A percentile compares a stretch with the other conserved stretches of the same genome.
phyloP scores from a whole-genome alignment of 192 early-diverging fungal species.

The Dissophora ornata region DNA sequence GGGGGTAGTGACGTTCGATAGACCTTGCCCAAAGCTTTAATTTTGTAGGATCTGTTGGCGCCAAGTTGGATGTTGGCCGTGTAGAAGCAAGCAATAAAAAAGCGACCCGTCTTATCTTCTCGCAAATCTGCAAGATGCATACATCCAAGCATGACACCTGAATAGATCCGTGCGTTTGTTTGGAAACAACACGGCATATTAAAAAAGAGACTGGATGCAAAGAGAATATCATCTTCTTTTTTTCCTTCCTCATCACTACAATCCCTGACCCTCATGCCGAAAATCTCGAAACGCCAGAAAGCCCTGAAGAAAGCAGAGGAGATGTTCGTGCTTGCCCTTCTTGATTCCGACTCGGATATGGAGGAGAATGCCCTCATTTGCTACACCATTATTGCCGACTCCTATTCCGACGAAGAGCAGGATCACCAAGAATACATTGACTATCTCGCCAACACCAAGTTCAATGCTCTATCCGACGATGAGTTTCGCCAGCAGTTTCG shows the following conservation, averaged over 20 bases:
- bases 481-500: slow-evolving; percentile 23
- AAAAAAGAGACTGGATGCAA: no score
- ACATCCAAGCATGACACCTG: no score
- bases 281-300: not conserved
- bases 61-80: not conserved
- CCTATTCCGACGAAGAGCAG: not conserved
- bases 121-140: no score
- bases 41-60: not conserved
- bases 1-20: not conserved
- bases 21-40: not conserved
- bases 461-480: not conserved
- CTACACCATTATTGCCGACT: not conserved
- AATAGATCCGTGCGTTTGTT: no score
- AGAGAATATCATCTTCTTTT: not conserved
- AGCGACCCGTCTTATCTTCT: not conserved
- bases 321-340: not conserved
- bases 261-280: not conserved
- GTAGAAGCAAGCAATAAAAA: not conserved
- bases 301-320: slow-evolving; percentile 1
- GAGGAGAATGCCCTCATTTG: not conserved
- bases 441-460: not conserved
- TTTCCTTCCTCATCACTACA: not conserved
- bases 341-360: slow-evolving; percentile 1
- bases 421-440: not conserved
- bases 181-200: not conserved